Conservation (phyloP, 2,329 filamentous ascomycete species). For the Xylariaceae sp. region DNA sequence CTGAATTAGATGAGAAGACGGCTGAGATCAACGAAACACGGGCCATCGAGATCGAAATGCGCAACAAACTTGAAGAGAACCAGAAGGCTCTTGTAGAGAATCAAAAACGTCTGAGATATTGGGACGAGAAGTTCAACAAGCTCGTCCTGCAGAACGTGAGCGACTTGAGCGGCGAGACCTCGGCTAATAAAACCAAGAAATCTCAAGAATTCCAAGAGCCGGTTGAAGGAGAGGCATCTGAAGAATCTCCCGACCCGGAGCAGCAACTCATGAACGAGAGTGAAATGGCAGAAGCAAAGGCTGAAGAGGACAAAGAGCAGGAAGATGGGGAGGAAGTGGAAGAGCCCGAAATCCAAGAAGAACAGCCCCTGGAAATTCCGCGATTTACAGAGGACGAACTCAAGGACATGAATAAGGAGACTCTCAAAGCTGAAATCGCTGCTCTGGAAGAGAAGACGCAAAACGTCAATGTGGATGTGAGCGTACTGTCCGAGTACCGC, state of each 20-base stretch:
- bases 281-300: constrained; percentile 12
- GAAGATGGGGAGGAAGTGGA: constrained; percentile 21
- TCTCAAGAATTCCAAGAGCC: too few relatives aligned
- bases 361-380: constrained; percentile 59
- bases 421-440: constrained; percentile 58
- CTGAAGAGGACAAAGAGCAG: constrained; percentile 20
- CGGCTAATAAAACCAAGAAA: constrained; percentile 19
- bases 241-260: constrained; percentile 27
- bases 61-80: constrained; percentile 94
- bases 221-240: constrained; percentile 15
- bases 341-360: constrained; percentile 13
- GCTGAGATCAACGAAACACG: constrained; percentile 83
- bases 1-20: constrained; percentile 81
- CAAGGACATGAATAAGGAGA: constrained; percentile 59
- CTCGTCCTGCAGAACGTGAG: constrained; percentile 77
- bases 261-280: constrained; percentile 16
- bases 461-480: constrained; percentile 81
- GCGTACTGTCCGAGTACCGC: constrained; percentile 84
- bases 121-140: constrained; percentile 86
- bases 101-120: constrained; percentile 77
- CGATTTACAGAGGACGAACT: constrained; percentile 71
- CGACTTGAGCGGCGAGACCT: constrained; percentile 49
- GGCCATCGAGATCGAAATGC: constrained; percentile 93
- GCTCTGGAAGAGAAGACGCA: constrained; percentile 67
- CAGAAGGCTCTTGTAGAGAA: constrained; percentile 86